These are phyloP conservation scores for Suhomyces wounanorum DNA, from an alignment of 1,139 yeast species.

Conservation along the genomic window DNA sequence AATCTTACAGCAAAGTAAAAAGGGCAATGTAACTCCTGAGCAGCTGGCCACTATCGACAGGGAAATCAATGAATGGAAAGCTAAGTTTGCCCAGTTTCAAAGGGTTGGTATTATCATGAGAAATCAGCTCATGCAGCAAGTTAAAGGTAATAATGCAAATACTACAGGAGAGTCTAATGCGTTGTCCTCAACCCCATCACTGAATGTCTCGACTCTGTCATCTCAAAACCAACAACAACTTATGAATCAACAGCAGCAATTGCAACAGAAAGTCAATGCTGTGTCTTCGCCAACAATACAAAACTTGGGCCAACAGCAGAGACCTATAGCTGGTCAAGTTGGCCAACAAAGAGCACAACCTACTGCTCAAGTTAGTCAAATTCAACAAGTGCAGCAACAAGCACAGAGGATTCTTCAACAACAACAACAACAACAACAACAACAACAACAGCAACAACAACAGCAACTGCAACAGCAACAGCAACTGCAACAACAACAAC, in stretches of 20 bases:
- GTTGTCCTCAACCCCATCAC: not conserved
- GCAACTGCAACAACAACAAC: too few species aligned
- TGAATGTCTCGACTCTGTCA: slow-evolving; percentile 6
- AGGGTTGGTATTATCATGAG: slow-evolving; percentile 43
- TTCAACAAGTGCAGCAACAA: slow-evolving; percentile 22
- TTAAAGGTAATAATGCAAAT: slow-evolving; percentile 18
- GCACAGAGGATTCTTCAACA: slow-evolving; percentile 21
- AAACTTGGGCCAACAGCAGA: slow-evolving; percentile 5
- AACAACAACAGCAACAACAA: too few species aligned
- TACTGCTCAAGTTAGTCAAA: slow-evolving; percentile 14
- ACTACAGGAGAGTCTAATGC: slow-evolving; percentile 10
- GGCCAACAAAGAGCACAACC: slow-evolving; percentile 12
- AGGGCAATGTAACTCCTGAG: slow-evolving; percentile 31
- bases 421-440: slow-evolving; percentile 13
- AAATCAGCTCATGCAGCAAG: slow-evolving; percentile 41
- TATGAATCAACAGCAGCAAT: slow-evolving; percentile 17
- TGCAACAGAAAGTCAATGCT: slow-evolving; percentile 13
- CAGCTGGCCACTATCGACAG: slow-evolving; percentile 38
- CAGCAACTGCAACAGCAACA: too few species aligned
- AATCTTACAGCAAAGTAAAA: slow-evolving; percentile 36
- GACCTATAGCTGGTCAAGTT: not conserved
- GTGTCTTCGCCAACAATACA: slow-evolving; percentile 7
- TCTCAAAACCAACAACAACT: slow-evolving; percentile 10
- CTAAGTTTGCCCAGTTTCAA: slow-evolving; percentile 40
- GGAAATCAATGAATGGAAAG: slow-evolving; percentile 37